These are phyloP conservation scores for Nemania serpens DNA, from an alignment of 2,329 filamentous ascomycete species.

Conservation along the genomic window DNA sequence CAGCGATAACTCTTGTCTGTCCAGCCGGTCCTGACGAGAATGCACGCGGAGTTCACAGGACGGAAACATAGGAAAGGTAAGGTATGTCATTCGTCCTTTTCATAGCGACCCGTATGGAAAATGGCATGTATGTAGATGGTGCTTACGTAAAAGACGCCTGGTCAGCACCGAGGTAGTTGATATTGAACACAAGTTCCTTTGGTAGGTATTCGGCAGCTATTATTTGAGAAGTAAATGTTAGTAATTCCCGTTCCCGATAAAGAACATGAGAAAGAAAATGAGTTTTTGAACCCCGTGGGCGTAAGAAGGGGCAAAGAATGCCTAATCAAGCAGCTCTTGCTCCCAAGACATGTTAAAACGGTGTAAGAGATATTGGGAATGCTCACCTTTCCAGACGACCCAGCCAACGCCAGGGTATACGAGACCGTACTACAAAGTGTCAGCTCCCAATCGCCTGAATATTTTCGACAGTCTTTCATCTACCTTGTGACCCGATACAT, in stretches of 20 bases:
- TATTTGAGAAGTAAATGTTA: background rate
- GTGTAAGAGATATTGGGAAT: background rate
- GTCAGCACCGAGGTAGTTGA: slow-evolving; percentile 96
- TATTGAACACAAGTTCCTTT: slow-evolving; percentile 95
- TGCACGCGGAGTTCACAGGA: too few relatives aligned
- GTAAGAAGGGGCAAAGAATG: background rate
- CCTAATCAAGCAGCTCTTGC: too few relatives aligned
- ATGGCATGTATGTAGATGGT: background rate
- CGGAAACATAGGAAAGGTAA: too few relatives aligned
- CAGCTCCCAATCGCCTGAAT: slow-evolving; percentile 10
- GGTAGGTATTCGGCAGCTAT: slow-evolving; percentile 75
- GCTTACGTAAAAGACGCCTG: slow-evolving; percentile 82
- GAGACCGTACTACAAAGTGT: slow-evolving; percentile 53
- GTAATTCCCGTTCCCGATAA: background rate
- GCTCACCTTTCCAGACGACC: slow-evolving; percentile 76
- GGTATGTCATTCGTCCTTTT: too few relatives aligned
- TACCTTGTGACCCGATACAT: slow-evolving; percentile 88
- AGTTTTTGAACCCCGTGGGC: too few relatives aligned
- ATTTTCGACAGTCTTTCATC: background rate
- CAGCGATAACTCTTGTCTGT: background rate
- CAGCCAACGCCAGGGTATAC: slow-evolving; percentile 93
- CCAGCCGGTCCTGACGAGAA: too few relatives aligned
- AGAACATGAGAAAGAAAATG: background rate
- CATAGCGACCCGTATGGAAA: background rate
- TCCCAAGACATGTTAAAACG: too few relatives aligned